Conservation (phyloP, 768 basidiomycete species). For the Podaxis sp. region DNA sequence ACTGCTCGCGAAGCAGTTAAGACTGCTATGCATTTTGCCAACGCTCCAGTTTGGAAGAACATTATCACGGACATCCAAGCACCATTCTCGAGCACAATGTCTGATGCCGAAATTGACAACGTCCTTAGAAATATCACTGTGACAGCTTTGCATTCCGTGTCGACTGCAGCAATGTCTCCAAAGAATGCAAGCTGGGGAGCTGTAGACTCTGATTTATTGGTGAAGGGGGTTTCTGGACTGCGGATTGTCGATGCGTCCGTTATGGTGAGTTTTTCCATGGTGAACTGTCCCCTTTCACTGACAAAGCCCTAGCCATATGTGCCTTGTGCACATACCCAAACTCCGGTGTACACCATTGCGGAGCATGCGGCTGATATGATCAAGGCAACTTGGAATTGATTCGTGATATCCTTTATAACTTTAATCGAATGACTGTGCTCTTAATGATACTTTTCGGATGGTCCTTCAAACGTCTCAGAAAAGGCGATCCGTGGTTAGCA, state of each 20-base stretch:
- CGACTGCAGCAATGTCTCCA: slow-evolving; percentile 28
- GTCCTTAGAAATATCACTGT: slow-evolving; percentile 18
- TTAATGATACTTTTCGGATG: too few relatives aligned
- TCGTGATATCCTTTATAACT: not conserved
- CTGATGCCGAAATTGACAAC: slow-evolving; percentile 9
- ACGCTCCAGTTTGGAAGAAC: slow-evolving; percentile 16
- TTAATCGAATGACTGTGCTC: too few relatives aligned
- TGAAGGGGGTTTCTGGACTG: slow-evolving; percentile 30
- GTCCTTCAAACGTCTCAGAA: too few relatives aligned
- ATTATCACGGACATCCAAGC: slow-evolving; percentile 12
- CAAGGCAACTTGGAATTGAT: slow-evolving; percentile 9
- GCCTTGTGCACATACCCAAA: slow-evolving; percentile 14
- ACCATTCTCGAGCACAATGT: slow-evolving; percentile 10
- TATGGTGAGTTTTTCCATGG: slow-evolving; percentile 19
- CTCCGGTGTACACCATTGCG: slow-evolving; percentile 14
- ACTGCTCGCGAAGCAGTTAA: slow-evolving; percentile 18
- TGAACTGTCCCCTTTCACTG: not conserved
- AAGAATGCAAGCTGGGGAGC: slow-evolving; percentile 25
- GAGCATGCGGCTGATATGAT: slow-evolving; percentile 16
- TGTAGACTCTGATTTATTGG: slow-evolving; percentile 32
- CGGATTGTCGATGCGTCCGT: slow-evolving; percentile 35
- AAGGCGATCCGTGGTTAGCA: too few relatives aligned
- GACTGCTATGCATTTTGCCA: slow-evolving; percentile 15
- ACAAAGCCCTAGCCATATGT: slow-evolving; percentile 9
- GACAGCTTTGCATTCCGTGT: slow-evolving; percentile 27